Base-by-base conservation (phyloP, 2,329 filamentous ascomycete species). In the Fusarium anthophilum region DNA sequence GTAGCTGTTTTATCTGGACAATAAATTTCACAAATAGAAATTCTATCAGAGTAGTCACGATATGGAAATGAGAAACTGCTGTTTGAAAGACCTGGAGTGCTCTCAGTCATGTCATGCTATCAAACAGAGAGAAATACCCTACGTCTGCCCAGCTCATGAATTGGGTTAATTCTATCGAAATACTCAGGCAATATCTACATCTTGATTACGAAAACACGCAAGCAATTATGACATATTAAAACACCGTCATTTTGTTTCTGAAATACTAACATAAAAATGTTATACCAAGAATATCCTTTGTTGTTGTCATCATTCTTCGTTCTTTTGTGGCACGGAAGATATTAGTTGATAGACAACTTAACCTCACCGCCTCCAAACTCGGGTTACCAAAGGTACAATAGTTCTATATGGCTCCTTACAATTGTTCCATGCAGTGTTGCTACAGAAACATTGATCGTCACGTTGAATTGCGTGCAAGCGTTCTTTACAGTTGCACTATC, bases 341-440 rank as follows among this genome's bases (percentile, higher is more conserved):
- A 50, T 24, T 55, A 59, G 56, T 44, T 54, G 35, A 56, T 28
- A 10, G 56, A 37, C 18, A 64, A 43, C 61, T 54, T 20, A 48
- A 58, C 20, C 63, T 74, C 58, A 77, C 70, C 39, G 66, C 61
- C 38, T 38, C 61, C 18, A 28, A 45, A 35, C 51, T n/a, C n/a
- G 26, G 13, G 30, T n/a, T 14, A 17, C 28, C 38, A 24, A 37
- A 35, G 50, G 32, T 22, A 35, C 32, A 26, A 43, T 20, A 15
- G 39, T 6, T 44, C 20, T 37, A 12, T 28, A 35, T 54, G 24
- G 8, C 20, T n/a, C 35, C 22, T 50, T 60, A 22, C 44, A 35
- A 24, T 39, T 63, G 17, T 50, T 39, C 60, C 37, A 37, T 62
- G 18, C 54, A 50, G 59, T 62, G 32, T 37, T 69, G 55, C n/a